Evolutionary conservation across 148 eudicot species (phyloP).

Genomic region (Vaccinium myrtillus): DNA sequence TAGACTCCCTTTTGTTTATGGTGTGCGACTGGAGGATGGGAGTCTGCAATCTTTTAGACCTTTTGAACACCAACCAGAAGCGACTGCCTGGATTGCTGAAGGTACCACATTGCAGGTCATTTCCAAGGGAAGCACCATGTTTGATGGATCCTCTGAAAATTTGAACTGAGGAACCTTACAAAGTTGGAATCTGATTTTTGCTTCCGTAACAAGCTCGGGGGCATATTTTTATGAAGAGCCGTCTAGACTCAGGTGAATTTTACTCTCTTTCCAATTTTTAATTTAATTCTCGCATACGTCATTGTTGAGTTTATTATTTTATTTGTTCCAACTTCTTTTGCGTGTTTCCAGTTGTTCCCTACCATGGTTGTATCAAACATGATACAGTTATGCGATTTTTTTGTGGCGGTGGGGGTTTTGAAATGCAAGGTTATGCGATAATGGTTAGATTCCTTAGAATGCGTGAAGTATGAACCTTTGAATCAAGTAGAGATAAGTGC

Average conservation of each 20-base stretch:
- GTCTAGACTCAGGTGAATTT: slow-evolving; percentile 21
- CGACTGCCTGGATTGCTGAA: slow-evolving; percentile 72
- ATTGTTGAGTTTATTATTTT: background rate
- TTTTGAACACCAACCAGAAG: slow-evolving; percentile 70
- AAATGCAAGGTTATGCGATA: background rate
- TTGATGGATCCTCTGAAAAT: slow-evolving; percentile 15
- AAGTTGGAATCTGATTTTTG: slow-evolving; percentile 13
- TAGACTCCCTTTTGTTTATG: slow-evolving; percentile 87
- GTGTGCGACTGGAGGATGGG: slow-evolving; percentile 59
- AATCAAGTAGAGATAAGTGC: background rate
- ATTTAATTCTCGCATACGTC: background rate
- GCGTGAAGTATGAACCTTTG: background rate
- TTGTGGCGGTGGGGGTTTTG: background rate
- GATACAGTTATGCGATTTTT: background rate
- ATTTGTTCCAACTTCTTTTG: background rate
- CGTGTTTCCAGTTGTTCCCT: background rate
- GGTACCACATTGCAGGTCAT: slow-evolving; percentile 68
- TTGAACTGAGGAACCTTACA: background rate
- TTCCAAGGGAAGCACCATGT: slow-evolving; percentile 46
- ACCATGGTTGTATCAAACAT: background rate
- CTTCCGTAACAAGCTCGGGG: slow-evolving; percentile 1
- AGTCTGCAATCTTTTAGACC: slow-evolving; percentile 61
- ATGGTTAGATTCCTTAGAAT: background rate
- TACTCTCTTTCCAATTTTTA: background rate
- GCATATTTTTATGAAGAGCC: slow-evolving; percentile 12